phyloP scores from a whole-genome alignment of 768 basidiomycete genomes.

The Suillus variegatus region DNA sequence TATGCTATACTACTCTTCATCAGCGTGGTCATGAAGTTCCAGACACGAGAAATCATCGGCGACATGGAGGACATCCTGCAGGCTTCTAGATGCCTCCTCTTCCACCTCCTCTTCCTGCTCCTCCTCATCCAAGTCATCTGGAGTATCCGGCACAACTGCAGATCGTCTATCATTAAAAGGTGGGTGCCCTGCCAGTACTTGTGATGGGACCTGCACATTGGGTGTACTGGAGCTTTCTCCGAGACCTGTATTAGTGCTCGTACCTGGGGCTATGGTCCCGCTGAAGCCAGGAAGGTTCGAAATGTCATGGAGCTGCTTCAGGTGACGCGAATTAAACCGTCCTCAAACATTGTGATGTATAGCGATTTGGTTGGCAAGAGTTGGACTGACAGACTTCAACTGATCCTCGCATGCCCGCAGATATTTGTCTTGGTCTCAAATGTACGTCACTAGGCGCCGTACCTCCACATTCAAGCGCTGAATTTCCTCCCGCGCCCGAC shows the following conservation, averaged over 20 bases:
- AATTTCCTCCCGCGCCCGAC: conserved; percentile 25
- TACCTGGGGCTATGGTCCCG: conserved; percentile 9
- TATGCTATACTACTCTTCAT: no score
- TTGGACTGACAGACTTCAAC: not conserved
- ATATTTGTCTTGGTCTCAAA: conserved; percentile 16
- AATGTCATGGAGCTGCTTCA: conserved; percentile 12
- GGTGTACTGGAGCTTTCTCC: not conserved
- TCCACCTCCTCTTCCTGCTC: no score
- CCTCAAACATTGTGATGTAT: conserved; percentile 6
- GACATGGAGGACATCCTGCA: no score
- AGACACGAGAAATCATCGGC: no score
- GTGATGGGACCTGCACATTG: not conserved
- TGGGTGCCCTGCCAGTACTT: not conserved
- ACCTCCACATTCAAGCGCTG: conserved; percentile 23
- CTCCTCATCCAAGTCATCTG: no score
- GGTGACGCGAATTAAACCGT: conserved; percentile 9
- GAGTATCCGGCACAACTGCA: no score
- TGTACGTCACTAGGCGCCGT: conserved; percentile 18
- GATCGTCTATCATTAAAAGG: no score
- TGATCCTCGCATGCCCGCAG: conserved; percentile 3
- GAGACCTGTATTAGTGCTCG: not conserved
- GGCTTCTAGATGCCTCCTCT: no score
- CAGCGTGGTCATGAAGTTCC: no score
- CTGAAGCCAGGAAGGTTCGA: conserved; percentile 12
- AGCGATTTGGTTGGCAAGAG: conserved; percentile 16